Evolutionary conservation across 805 yeast genomes (phyloP), one percentile per base, ranked within the genome.

Genomic region (Cyberlindnera xylosilytica): DNA sequence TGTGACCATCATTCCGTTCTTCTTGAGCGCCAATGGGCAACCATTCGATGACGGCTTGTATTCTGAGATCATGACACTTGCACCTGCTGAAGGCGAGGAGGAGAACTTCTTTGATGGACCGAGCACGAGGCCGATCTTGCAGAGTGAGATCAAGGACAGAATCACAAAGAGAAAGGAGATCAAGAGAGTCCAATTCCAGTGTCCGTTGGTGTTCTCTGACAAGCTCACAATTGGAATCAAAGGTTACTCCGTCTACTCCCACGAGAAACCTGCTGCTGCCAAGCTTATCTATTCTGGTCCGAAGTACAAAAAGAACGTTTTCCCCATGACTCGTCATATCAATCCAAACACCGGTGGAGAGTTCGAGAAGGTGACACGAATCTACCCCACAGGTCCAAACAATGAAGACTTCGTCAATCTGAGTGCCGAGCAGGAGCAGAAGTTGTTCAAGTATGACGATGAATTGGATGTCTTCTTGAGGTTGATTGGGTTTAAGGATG

Each of bases 181-280:
- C 4, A 74, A 75, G 36, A 63, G 95, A 36, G 71, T 81, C 1
- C 76, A 74, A 38, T 86, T 84, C 56, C 70, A 75, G 13, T 77
- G 85, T 46, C 76, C 80, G 9, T 61, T 89, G 35, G 71, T 77
- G 1, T 62, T 87, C 5, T 72, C 79, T 35, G 77, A 76, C 28
- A 63, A 66, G 0, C 42, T 90, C 16, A 68, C 70, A 0, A 73
- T 91, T 36, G 83, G 88, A 0, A 70, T 90, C 1, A 77, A 76
- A 50, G 97, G 96, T 0, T 85, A 79, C 54, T 64, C 83, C 0
- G 69, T 85, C n/a, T 75, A 73, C 46, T 68, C 71, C 7, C 78
- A 76, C 39, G 82, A 81, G 44, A 72, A 68, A 32, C 54, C 78
- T 0, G 68, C 72, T 16, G 63, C 73, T n/a, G 66, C 76, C 11